Evolutionary conservation across 2,329 filamentous ascomycete genomes (phyloP), one percentile per base, ranked within the genome.

Genomic region (Phyllosticta citriasiana): DNA sequence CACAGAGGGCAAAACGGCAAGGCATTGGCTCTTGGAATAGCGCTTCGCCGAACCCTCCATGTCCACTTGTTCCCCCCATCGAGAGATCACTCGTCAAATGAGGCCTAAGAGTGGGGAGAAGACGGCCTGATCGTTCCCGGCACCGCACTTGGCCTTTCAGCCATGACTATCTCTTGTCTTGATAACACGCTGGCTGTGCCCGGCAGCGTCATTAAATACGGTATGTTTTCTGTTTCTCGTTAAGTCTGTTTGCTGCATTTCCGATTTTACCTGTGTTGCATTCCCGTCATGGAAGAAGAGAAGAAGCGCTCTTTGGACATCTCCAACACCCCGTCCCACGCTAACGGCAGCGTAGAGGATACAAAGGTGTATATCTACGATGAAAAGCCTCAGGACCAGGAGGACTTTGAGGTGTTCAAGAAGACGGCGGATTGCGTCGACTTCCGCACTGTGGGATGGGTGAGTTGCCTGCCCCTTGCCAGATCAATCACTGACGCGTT

Each of bases 361-460:
- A 56, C 60, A n/a, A 63, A 61, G n/a, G 58, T 59, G 7, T 51
- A 53, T 19, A 56, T 59, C n/a, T 65, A 57, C n/a, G 59, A 57
- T 47, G 53, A 57, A 22, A 55, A 61, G 51, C 25, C 54, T 1
- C 54, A 57, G 14, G 57, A 75, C 53, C 40, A 54, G 22, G 57
- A 75, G 52, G 73, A 74, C 57, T 72, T 71, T 57, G 80, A 83
- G 65, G 76, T 83, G 40, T 83, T 82, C 73, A 76, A 78, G 63
- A 76, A 72, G 63, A 73, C 71, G 1, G 74, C 76, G 40, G 77
- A 76, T 50, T 76, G 76, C 22, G 79, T 82, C 53, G 73, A 83
- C 57, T 83, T 83, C 64, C 74, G 80, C 22, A 82, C 79, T 1
- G 80, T 83, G 16, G 74, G 75, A 61, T 84, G 81, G 80, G 73